Evolutionary conservation across 176 grass and related monocot species (phyloP), one percentile per base, ranked within the genome.

Genomic region (Paspalum vaginatum): DNA sequence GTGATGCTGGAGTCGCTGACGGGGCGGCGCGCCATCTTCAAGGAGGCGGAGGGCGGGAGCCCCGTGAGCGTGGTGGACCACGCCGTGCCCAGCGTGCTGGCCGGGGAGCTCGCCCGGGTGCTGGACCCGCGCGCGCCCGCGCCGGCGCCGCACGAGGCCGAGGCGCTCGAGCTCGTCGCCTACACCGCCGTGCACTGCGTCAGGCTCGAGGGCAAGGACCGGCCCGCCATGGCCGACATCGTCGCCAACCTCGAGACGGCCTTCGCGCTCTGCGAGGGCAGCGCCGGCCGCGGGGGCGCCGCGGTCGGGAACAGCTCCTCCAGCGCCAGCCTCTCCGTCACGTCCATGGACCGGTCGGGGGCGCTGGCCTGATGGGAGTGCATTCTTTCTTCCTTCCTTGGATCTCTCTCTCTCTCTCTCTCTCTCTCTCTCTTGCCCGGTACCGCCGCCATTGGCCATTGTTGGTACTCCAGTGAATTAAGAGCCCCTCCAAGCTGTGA

Each of bases 1-100:
- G 97, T 99, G 54, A 93, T 93, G 90, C 86, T 99, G 8, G 97
- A 99, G 79, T 64, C 67, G n/a, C 75, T 99, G 1, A 99, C 97
- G 0, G 97, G 96, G 17, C 91, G 67, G 76, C 82, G 79, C 20
- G 97, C 93, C 6, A 88, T 99, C 17, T 99, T 93, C 67, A 93
- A 70, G 77, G 92, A 88, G 41, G 90, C 82, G 3, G 92, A 87
- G 41, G 88, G 75, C 18, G 86, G 77, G 32, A 86, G 49, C 39
- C 89, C 86, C 5, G 68, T 83, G 14, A 91, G 84, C 63, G 86
- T 99, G 43, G 90, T 99, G 64, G 97, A 99, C 78, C 84, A 86
- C 71, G 91, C 88, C 14, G 68, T 87, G 68, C 88, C 90, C 9
- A 78, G 13, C 78, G 82, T 99, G 17, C 73, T 79, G 2, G 71